Conservation (phyloP, 1,284 basidiomycete species). For the Ceraceosorus guamensis region DNA sequence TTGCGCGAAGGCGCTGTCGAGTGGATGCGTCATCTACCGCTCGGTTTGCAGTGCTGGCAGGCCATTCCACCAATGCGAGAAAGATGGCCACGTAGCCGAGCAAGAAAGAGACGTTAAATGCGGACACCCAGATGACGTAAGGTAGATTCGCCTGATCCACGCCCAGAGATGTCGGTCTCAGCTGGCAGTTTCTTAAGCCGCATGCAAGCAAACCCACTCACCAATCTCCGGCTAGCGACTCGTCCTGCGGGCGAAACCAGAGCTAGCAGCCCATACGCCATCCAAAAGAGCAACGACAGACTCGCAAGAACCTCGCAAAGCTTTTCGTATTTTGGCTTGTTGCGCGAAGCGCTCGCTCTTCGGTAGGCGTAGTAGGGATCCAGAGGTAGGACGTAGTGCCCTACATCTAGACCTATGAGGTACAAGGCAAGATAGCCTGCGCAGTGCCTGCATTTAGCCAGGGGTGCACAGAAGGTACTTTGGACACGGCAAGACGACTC, state of each 20-base stretch:
- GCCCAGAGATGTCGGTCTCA: too few relatives aligned
- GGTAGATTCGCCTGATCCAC: constrained; percentile 59
- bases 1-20: background rate
- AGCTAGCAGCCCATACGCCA: constrained; percentile 52
- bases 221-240: constrained; percentile 26
- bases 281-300: constrained; percentile 74
- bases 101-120: constrained; percentile 81
- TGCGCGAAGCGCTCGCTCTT: constrained; percentile 5
- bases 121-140: constrained; percentile 82
- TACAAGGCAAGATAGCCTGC: constrained; percentile 84
- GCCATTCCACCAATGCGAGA: constrained; percentile 58
- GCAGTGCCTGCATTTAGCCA: background rate
- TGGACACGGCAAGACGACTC: too few relatives aligned
- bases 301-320: constrained; percentile 52
- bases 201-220: background rate
- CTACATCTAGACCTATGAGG: constrained; percentile 72
- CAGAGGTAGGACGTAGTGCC: constrained; percentile 67
- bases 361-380: constrained; percentile 54
- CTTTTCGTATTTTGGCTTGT: constrained; percentile 17
- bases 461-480: too few relatives aligned
- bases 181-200: background rate
- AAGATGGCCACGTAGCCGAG: constrained; percentile 74
- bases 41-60: constrained; percentile 26
- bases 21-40: background rate
- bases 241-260: constrained; percentile 6